Evolutionary conservation across 371 early-diverging fungal species (phyloP).

Genomic region (Smittium culicis): DNA sequence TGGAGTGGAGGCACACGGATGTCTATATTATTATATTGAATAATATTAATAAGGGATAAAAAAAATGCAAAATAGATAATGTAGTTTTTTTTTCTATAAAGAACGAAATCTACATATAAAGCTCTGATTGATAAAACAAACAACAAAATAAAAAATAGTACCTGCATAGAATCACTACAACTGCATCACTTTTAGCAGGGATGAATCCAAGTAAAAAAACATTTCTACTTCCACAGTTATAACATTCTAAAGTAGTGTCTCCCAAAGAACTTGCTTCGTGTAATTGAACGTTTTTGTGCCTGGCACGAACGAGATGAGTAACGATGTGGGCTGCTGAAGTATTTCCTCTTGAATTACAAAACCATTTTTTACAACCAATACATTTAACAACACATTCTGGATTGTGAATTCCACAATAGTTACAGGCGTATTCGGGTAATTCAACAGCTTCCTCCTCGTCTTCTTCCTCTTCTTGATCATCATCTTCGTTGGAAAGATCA

Average conservation of each 20-base stretch:
- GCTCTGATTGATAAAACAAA: no score
- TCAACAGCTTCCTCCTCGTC: constrained; percentile 14
- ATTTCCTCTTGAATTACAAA: constrained; percentile 88
- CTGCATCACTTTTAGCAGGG: constrained; percentile 93
- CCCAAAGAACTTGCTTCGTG: constrained; percentile 85
- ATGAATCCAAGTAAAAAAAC: constrained; percentile 94
- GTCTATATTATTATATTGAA: constrained; percentile 36
- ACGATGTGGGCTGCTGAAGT: constrained; percentile 93
- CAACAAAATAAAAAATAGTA: no score
- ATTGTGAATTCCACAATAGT: constrained; percentile 83
- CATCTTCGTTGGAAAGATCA: constrained; percentile 4
- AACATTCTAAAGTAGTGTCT: constrained; percentile 89
- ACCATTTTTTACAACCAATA: constrained; percentile 85
- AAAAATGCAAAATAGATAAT: no score
- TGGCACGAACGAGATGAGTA: constrained; percentile 83
- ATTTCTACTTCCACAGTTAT: constrained; percentile 90
- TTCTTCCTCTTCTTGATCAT: constrained; percentile 14
- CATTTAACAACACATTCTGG: constrained; percentile 87
- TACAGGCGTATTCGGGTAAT: constrained; percentile 77
- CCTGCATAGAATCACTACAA: constrained; percentile 86
- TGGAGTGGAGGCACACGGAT: constrained; percentile 82
- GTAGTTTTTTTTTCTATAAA: background rate
- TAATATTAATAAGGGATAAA: no score
- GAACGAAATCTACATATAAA: no score
- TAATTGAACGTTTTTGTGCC: constrained; percentile 86